Conservation (phyloP, 2,329 filamentous ascomycete genomes). For the Aspergillus tubingensis region DNA sequence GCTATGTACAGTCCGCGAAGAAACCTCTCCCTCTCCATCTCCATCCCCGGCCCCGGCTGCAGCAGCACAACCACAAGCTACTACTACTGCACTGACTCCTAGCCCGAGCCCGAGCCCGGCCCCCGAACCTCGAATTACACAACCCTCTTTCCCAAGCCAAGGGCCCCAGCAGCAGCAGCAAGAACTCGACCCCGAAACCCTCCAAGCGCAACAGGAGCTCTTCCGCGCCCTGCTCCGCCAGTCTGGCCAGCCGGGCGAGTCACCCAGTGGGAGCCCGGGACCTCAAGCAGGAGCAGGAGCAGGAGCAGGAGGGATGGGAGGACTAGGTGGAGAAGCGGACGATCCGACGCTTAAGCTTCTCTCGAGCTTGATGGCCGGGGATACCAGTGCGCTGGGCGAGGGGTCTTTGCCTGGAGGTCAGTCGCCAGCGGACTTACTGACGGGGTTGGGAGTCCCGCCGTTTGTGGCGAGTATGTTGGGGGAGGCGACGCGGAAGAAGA, state of each 20-base stretch:
- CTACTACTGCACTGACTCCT: slow-evolving; percentile 5
- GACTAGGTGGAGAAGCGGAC: slow-evolving; percentile 11
- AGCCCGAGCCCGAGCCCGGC: neutral
- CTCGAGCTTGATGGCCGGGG: slow-evolving; percentile 37
- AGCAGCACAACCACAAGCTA: slow-evolving; percentile 1
- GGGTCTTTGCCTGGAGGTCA: slow-evolving; percentile 6
- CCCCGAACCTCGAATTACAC: neutral
- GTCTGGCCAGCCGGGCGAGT: slow-evolving; percentile 24
- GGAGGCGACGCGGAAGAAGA: slow-evolving; percentile 40
- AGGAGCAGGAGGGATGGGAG: neutral
- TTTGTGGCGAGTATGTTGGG: slow-evolving; percentile 43
- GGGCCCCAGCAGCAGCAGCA: slow-evolving; percentile 13
- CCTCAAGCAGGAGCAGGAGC: neutral
- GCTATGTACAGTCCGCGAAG: slow-evolving; percentile 26
- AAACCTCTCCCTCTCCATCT: slow-evolving; percentile 32
- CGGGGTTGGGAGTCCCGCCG: slow-evolving; percentile 48
- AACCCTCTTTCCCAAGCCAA: slow-evolving; percentile 3
- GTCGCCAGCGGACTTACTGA: slow-evolving; percentile 28
- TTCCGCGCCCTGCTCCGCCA: slow-evolving; percentile 45
- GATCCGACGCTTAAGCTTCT: slow-evolving; percentile 43
- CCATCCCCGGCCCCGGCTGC: slow-evolving; percentile 21
- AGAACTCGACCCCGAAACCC: slow-evolving; percentile 9
- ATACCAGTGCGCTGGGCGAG: neutral
- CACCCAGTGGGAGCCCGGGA: neutral
- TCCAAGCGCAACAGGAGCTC: slow-evolving; percentile 37